Evolutionary conservation across 2,329 filamentous ascomycete genomes (phyloP).

Genomic region (Emericellopsis cladophorae): DNA sequence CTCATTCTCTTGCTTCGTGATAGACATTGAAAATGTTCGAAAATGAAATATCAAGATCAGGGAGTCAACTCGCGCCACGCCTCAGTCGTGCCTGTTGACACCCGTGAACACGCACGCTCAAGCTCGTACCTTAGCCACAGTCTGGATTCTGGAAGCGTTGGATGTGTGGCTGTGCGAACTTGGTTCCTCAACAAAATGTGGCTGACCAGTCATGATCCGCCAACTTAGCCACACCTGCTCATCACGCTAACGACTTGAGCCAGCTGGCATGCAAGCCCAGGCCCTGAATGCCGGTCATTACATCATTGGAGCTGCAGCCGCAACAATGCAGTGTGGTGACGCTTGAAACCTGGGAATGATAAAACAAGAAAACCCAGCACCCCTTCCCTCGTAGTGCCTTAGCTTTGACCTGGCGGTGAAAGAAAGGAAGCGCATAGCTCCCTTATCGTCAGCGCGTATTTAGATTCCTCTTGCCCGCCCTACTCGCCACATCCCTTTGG

Average conservation of each 20-base stretch:
- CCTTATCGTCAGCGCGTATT: too few species aligned
- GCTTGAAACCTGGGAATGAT: neutral
- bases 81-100: too few species aligned
- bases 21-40: too few species aligned
- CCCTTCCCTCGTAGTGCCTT: neutral
- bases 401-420: neutral
- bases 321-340: neutral
- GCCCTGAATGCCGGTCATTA: neutral
- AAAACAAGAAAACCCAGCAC: neutral
- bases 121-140: neutral
- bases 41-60: too few species aligned
- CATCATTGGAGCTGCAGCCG: slow-evolving; percentile 1
- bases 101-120: neutral
- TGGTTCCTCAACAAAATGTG: neutral
- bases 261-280: neutral
- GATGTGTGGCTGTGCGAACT: neutral
- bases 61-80: too few species aligned
- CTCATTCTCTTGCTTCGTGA: too few species aligned
- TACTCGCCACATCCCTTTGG: neutral
- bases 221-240: neutral
- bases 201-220: neutral
- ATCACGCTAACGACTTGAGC: neutral
- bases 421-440: neutral
- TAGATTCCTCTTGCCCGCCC: neutral
- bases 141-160: neutral